Evolutionary conservation across 176 grass and related monocot genomes (phyloP).

Genomic region (Urochloa ruziziensis): DNA sequence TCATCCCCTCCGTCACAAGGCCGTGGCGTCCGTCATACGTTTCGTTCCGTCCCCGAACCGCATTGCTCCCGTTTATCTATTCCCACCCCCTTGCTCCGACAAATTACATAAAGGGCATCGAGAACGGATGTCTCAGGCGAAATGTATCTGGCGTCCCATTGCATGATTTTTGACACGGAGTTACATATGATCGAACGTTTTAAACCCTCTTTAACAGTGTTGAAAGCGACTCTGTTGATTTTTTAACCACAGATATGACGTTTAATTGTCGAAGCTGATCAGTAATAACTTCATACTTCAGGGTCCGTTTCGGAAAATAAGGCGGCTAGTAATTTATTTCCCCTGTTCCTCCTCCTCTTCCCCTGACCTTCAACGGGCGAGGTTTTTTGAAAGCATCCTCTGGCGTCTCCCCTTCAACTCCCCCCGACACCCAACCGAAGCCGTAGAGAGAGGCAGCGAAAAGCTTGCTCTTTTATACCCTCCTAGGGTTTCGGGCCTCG

Average conservation of each 20-base stretch:
- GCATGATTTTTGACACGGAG: not conserved
- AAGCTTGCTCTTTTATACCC: conserved; percentile 51
- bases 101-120: not conserved
- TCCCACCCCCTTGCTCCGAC: not conserved
- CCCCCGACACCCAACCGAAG: conserved; percentile 42
- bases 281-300: not conserved
- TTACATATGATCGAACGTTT: not conserved
- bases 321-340: conserved; percentile 25
- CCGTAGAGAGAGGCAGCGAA: conserved; percentile 34
- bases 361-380: conserved; percentile 83
- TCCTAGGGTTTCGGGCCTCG: conserved; percentile 73
- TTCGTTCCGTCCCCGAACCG: conserved; percentile 28
- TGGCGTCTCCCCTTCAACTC: conserved; percentile 35
- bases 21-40: conserved; percentile 31
- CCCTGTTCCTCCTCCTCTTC: not conserved
- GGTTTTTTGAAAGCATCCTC: conserved; percentile 75
- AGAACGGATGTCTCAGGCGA: not conserved
- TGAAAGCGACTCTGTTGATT: not conserved
- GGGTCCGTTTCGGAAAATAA: not conserved
- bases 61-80: conserved; percentile 7
- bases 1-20: conserved; percentile 41
- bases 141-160: not conserved
- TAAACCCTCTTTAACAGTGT: not conserved
- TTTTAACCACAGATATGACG: not conserved
- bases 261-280: not conserved